Evolutionary conservation across 352 stramenopile species (phyloP).

Genomic region (Pythium apleroticum): DNA sequence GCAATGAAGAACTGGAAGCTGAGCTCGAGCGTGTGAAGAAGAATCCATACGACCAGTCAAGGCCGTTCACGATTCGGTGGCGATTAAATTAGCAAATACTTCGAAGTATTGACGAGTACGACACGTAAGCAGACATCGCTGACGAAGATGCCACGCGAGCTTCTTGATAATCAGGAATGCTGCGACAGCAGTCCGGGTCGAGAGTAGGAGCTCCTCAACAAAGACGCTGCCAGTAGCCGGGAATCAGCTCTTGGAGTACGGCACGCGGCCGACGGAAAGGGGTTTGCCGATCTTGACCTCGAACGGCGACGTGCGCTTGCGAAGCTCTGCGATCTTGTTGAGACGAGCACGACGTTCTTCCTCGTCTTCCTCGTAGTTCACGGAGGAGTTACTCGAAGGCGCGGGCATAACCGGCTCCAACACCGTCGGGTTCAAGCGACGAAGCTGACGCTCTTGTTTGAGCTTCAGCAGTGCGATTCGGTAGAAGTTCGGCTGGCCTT

Average conservation of each 20-base stretch:
- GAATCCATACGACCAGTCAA: constrained; percentile 16
- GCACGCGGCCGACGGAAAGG: not conserved
- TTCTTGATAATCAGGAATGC: not conserved
- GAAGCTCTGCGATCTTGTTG: constrained; percentile 36
- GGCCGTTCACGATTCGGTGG: constrained; percentile 21
- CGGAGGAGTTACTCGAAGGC: not conserved
- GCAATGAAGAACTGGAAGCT: constrained; percentile 61
- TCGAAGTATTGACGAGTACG: no score
- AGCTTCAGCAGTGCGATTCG: constrained; percentile 37
- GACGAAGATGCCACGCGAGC: not conserved
- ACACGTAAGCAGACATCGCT: not conserved
- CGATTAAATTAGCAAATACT: constrained; percentile 7
- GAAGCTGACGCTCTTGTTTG: constrained; percentile 38
- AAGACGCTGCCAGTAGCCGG: not conserved
- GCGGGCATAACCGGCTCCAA: not conserved
- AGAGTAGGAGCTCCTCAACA: not conserved
- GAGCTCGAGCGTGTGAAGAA: constrained; percentile 16
- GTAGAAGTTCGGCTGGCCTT: constrained; percentile 3
- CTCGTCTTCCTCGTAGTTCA: constrained; percentile 22
- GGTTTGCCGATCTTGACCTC: constrained; percentile 20
- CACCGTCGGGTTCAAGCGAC: not conserved
- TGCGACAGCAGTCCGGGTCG: not conserved
- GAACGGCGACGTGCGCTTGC: constrained; percentile 24
- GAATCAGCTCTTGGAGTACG: not conserved
- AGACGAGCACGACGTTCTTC: constrained; percentile 35